phyloP scores from a whole-genome alignment of 73 alveolate genomes.

The Breviolum minutum region DNA sequence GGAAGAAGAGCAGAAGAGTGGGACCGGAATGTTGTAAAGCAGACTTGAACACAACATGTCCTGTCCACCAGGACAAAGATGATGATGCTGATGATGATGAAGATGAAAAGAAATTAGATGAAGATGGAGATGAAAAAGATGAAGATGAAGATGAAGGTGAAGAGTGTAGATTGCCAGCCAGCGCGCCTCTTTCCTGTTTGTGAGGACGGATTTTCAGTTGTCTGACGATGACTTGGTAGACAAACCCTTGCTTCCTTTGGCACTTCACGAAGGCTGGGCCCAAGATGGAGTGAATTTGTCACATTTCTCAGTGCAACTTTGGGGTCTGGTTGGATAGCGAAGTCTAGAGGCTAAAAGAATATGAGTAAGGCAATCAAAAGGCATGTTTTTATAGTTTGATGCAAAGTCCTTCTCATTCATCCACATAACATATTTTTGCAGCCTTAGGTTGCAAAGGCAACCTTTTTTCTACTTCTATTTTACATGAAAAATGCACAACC shows the following conservation, averaged over 20 bases:
- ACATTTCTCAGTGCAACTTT: too few relatives aligned
- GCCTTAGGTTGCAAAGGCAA: background rate
- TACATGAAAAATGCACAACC: background rate
- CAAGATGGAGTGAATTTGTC: too few relatives aligned
- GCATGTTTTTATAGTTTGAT: too few relatives aligned
- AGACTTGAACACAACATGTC: background rate
- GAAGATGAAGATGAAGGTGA: background rate
- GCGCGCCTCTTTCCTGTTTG: background rate
- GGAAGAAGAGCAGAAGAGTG: slow-evolving; percentile 4
- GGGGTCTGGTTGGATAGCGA: too few relatives aligned
- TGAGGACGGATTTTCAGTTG: slow-evolving; percentile 15
- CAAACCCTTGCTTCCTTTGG: slow-evolving; percentile 13
- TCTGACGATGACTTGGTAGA: slow-evolving; percentile 18
- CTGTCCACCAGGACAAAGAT: background rate
- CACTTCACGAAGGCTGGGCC: background rate
- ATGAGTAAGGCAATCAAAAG: too few relatives aligned
- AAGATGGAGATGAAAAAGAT: background rate
- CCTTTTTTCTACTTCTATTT: background rate
- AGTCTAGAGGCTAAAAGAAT: too few relatives aligned
- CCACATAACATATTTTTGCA: too few relatives aligned
- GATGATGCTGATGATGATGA: background rate
- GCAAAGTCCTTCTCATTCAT: too few relatives aligned
- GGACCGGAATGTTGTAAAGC: background rate
- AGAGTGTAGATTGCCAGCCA: background rate
- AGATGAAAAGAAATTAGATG: background rate